Evolutionary conservation across 257 asterid genomes (phyloP), one percentile per base, ranked within the genome.

Genomic region (Forsythia suspensa): DNA sequence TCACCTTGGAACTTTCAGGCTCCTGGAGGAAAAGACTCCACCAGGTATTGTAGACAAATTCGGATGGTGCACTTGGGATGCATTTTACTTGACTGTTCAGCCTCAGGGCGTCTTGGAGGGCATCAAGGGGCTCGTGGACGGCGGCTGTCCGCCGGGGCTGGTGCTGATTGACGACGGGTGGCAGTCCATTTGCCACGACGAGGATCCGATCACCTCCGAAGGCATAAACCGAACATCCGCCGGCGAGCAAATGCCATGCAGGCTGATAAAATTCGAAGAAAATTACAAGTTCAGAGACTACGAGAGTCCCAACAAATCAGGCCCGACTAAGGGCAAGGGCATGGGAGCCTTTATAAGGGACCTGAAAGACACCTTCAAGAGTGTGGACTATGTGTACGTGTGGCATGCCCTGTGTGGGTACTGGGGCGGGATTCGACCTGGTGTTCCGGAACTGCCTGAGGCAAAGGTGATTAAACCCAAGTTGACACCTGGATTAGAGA

Each of bases 21-120:
- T 95, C 5, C 70, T 93, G 36, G 97, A 93, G 80, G 98, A 95
- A 85, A 95, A 95, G 75, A 89, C 97, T 1, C 95, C 98, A 0
- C 98, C 98, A 3, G 98, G 95, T 1, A 87, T 95, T 46, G 92
- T 95, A n/a, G 98, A 95, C 81, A 95, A 95, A 55, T 95, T 95
- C 76, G 98, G 98, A 69, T 95, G 98, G 98, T 95, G 98, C 88
- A 95, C 98, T 13, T 95, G 98, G 98, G 98, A 95, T 70, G 98
- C 98, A 2, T 95, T 95, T 76, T 95, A 95, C 89, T 87, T 95
- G 9, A 93, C 79, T 8, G 98, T 95, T 13, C 97, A 93, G 11
- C 98, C 98, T n/a, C 83, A 84, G n/a, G 98, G 98, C 0, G 95
- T 95, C 2, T 82, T 82, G 91, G 96, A 91, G 41, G 98, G 98